Percentiles rank a stretch among this genome's conserved stretches.
phyloP scores from a whole-genome alignment of 768 basidiomycete species.

The Collybiopsis confluens region DNA sequence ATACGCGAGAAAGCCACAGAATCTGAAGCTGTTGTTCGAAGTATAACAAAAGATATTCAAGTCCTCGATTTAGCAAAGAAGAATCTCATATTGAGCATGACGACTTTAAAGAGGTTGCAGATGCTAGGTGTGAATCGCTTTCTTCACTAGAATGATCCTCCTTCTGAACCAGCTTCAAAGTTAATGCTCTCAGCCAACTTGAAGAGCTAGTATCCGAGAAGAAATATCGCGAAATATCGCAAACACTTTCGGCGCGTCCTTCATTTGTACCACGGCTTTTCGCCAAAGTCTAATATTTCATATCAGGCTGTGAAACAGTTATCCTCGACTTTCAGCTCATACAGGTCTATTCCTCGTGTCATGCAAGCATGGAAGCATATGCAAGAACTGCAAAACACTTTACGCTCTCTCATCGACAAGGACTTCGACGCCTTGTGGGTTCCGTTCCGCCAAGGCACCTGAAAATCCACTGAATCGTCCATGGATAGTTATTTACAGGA shows the following conservation, averaged over 20 bases:
- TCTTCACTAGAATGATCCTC: no score
- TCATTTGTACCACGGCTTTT: background rate
- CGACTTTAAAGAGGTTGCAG: slow-evolving; percentile 81
- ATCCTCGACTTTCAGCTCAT: slow-evolving; percentile 73
- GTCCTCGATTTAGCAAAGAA: slow-evolving; percentile 89
- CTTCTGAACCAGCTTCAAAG: no score
- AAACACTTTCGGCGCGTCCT: slow-evolving; percentile 63
- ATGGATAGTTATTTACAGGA: slow-evolving; percentile 73
- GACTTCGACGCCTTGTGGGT: slow-evolving; percentile 93
- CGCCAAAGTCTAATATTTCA: background rate
- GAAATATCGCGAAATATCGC: slow-evolving; percentile 79
- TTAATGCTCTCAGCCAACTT: slow-evolving; percentile 77
- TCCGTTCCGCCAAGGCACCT: no score
- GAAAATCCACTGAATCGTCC: no score
- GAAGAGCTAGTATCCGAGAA: slow-evolving; percentile 74
- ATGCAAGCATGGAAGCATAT: slow-evolving; percentile 75
- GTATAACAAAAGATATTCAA: slow-evolving; percentile 97
- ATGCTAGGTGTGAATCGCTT: slow-evolving; percentile 73
- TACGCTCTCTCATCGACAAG: slow-evolving; percentile 75
- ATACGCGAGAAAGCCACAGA: slow-evolving; percentile 97
- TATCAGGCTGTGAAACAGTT: slow-evolving; percentile 84
- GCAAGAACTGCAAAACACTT: slow-evolving; percentile 75
- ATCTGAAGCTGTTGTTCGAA: slow-evolving; percentile 91
- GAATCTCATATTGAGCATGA: slow-evolving; percentile 88
- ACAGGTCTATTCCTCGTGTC: slow-evolving; percentile 72